A percentile compares a stretch with the other conserved stretches of the same genome.
Evolutionary conservation across 2,329 filamentous ascomycete genomes (phyloP).

Genomic region (Alternaria ventricosa): DNA sequence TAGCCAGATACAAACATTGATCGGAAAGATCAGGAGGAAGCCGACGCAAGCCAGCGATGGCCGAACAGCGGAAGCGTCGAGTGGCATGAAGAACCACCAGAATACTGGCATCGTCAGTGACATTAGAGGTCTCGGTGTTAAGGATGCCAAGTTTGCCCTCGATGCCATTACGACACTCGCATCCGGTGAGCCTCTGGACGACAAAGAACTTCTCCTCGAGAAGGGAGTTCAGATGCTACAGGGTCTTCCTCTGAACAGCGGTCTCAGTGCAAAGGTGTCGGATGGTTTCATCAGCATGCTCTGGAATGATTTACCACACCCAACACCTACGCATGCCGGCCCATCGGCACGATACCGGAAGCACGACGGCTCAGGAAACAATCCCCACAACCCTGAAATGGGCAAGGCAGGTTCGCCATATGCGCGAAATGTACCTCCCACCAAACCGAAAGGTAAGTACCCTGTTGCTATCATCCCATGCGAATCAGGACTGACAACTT

Average conservation of each 20-base stretch:
- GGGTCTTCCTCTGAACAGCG: slow-evolving; percentile 57
- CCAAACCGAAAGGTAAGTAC: slow-evolving; percentile 54
- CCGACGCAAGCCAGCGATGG: slow-evolving; percentile 58
- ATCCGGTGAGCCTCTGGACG: slow-evolving; percentile 70
- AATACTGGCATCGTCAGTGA: slow-evolving; percentile 55
- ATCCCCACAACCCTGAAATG: slow-evolving; percentile 59
- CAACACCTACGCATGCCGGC: slow-evolving; percentile 55
- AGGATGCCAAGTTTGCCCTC: slow-evolving; percentile 50
- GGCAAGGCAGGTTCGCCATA: slow-evolving; percentile 65
- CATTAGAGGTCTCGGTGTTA: slow-evolving; percentile 61
- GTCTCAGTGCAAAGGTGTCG: slow-evolving; percentile 56
- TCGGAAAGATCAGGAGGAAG: slow-evolving; percentile 56
- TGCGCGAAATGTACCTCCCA: slow-evolving; percentile 61
- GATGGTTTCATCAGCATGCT: slow-evolving; percentile 61
- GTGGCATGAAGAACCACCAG: slow-evolving; percentile 25
- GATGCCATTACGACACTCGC: slow-evolving; percentile 69
- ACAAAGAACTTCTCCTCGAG: slow-evolving; percentile 56
- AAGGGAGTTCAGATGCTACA: slow-evolving; percentile 62
- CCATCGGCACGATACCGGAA: slow-evolving; percentile 53
- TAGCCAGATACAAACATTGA: slow-evolving; percentile 50
- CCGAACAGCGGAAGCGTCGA: slow-evolving; percentile 43
- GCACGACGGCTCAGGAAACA: slow-evolving; percentile 54
- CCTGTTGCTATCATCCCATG: neutral
- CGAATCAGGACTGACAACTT: neutral
- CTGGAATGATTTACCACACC: slow-evolving; percentile 61